Conservation (phyloP, 305 asterid species). For the Solanum hybrid region DNA sequence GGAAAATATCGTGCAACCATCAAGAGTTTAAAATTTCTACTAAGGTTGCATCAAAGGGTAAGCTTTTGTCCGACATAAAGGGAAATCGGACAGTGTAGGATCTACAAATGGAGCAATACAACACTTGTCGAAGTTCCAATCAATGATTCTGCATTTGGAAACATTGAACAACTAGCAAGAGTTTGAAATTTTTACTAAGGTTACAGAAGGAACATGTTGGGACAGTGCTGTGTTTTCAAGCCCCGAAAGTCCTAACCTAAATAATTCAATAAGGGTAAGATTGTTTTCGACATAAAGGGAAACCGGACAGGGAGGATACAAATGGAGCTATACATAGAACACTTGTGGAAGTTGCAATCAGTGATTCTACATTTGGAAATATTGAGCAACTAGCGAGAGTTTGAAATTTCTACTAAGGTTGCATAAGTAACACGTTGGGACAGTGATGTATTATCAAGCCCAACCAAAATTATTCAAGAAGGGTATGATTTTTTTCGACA, state of each 20-base stretch:
- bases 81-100: neutral
- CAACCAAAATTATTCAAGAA: neutral
- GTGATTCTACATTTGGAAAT: neutral
- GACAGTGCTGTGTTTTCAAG: no score
- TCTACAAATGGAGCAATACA: no score
- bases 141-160: no score
- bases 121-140: neutral
- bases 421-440: neutral
- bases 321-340: neutral
- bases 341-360: neutral
- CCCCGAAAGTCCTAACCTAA: no score
- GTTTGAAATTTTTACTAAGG: neutral
- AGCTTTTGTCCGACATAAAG: neutral
- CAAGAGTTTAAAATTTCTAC: neutral
- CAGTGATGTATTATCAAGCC: neutral
- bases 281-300: neutral
- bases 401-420: neutral
- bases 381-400: neutral
- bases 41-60: neutral
- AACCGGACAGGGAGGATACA: no score
- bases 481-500: neutral
- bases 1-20: neutral
- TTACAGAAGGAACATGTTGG: neutral
- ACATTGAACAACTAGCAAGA: neutral
- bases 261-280: neutral